These are phyloP conservation scores for Hygrophoropsis aurantiaca DNA, from an alignment of 768 basidiomycete species.

Conservation along the genomic window DNA sequence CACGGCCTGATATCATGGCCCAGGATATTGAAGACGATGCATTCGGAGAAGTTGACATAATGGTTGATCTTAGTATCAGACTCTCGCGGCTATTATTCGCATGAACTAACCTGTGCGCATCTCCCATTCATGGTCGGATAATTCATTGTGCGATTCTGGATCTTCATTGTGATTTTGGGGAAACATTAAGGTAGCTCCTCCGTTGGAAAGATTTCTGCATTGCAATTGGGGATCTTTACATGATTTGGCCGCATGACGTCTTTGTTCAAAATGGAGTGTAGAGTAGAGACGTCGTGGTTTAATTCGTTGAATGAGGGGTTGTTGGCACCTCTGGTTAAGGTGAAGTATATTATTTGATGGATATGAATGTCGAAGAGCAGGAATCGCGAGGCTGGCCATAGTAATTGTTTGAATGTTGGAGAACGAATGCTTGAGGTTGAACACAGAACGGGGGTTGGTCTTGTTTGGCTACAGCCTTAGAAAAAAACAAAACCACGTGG, in stretches of 20 bases:
- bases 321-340: too few relatives aligned
- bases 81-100: constrained; percentile 10
- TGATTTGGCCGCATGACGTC: too few relatives aligned
- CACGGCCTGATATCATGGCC: constrained; percentile 50
- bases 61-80: constrained; percentile 32
- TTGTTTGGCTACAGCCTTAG: constrained; percentile 25
- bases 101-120: constrained; percentile 61
- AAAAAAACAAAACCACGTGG: constrained; percentile 18
- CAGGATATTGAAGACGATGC: background rate
- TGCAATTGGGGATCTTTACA: background rate
- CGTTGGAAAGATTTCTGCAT: constrained; percentile 7
- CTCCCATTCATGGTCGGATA: constrained; percentile 78
- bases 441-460: background rate
- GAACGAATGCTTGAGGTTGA: background rate
- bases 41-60: too few relatives aligned
- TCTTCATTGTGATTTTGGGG: constrained; percentile 14
- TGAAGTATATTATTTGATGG: too few relatives aligned
- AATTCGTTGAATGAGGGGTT: too few relatives aligned
- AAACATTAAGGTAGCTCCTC: constrained; percentile 19
- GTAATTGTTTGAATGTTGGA: too few relatives aligned
- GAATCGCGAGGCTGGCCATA: too few relatives aligned
- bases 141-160: constrained; percentile 10
- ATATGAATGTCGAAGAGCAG: too few relatives aligned
- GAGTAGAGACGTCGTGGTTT: background rate
- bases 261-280: background rate